Evolutionary conservation across 2,329 filamentous ascomycete genomes (phyloP).

Genomic region (Daldinia eschscholtzii): DNA sequence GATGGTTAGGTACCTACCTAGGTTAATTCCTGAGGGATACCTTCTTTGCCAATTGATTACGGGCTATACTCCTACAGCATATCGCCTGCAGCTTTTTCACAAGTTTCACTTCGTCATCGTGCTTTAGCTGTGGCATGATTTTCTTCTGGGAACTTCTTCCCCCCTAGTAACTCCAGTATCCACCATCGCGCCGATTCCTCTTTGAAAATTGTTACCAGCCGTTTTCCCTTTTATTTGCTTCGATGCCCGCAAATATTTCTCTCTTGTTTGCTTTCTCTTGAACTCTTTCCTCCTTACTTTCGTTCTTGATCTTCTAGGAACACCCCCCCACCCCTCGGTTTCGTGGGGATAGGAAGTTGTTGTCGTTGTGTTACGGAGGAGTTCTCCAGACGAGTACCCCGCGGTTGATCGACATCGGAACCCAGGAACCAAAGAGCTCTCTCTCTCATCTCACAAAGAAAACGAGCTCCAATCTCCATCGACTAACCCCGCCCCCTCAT

Average conservation of each 20-base stretch:
- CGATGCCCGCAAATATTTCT: constrained; percentile 10
- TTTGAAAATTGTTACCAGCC: background rate
- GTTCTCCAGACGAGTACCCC: constrained; percentile 24
- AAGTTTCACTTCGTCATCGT: constrained; percentile 39
- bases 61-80: constrained; percentile 11
- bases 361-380: constrained; percentile 9
- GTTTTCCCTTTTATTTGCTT: constrained; percentile 27
- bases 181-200: constrained; percentile 24
- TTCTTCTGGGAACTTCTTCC: constrained; percentile 19
- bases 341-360: constrained; percentile 20
- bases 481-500: constrained; percentile 42
- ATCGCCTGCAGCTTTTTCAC: constrained; percentile 34
- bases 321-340: constrained; percentile 2
- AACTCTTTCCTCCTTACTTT: constrained; percentile 10
- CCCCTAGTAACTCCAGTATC: constrained; percentile 29
- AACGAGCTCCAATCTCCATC: constrained; percentile 30
- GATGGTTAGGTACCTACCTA: constrained; percentile 3
- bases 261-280: constrained; percentile 13
- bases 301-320: background rate
- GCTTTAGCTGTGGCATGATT: constrained; percentile 41
- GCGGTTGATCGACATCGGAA: constrained; percentile 35
- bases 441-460: background rate
- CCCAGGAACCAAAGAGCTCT: constrained; percentile 32
- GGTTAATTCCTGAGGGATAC: constrained; percentile 15
- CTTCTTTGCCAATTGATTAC: constrained; percentile 28